Percentiles rank a stretch among this genome's conserved stretches.
These are phyloP conservation scores for Dactylellina parvicollis DNA, from an alignment of 2,329 filamentous ascomycete species.

Conservation along the genomic window DNA sequence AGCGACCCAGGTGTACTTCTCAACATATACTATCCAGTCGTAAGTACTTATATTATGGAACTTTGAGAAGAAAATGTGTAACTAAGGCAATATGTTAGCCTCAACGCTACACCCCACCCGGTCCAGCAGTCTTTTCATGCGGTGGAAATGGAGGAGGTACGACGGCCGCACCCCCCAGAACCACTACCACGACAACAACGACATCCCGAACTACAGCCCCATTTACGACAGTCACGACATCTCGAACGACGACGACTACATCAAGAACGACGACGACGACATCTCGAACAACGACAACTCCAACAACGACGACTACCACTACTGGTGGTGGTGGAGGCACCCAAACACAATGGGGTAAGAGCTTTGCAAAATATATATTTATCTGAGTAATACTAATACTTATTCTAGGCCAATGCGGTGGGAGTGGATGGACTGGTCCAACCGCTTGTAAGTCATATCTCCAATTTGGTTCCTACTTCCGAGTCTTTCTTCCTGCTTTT, in stretches of 20 bases:
- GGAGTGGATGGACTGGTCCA: conserved; percentile 54
- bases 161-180: conserved; percentile 4
- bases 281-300: background rate
- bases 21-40: conserved; percentile 59
- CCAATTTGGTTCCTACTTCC: background rate
- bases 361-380: background rate
- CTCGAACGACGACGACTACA: conserved; percentile 6
- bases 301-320: conserved; percentile 19
- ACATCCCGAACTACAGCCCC: conserved; percentile 20
- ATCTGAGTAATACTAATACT: conserved; percentile 2
- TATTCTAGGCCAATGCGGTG: conserved; percentile 58
- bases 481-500: conserved; percentile 3
- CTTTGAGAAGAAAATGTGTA: conserved; percentile 7
- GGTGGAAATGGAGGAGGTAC: conserved; percentile 5
- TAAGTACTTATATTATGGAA: conserved; percentile 11
- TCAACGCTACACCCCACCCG: conserved; percentile 18
- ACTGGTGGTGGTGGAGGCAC: background rate
- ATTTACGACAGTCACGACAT: background rate
- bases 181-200: conserved; percentile 13
- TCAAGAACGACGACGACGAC: conserved; percentile 1
- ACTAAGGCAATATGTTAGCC: background rate
- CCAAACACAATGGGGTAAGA: conserved; percentile 30
- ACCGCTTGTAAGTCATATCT: conserved; percentile 52
- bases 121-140: conserved; percentile 9
- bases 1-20: conserved; percentile 58